A percentile compares a stretch with the other conserved stretches of the same genome.
These are phyloP conservation scores for Starmera pachycereana DNA, from an alignment of 805 yeast genomes.

Conservation along the genomic window DNA sequence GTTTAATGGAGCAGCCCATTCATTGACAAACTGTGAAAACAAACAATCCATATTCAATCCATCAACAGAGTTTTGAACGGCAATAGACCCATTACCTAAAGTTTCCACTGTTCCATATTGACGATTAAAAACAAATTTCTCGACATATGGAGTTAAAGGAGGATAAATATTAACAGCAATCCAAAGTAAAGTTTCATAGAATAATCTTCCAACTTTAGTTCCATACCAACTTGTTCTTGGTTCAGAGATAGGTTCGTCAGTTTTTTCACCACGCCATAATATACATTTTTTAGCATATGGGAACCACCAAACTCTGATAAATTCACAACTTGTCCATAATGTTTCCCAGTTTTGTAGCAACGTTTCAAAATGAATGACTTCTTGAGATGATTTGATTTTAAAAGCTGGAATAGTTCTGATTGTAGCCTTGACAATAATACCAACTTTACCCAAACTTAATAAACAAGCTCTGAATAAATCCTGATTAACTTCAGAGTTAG, in stretches of 20 bases:
- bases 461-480: conserved; percentile 74
- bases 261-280: conserved; percentile 82
- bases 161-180: conserved; percentile 66
- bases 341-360: conserved; percentile 63
- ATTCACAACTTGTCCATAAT: conserved; percentile 85
- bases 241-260: conserved; percentile 48
- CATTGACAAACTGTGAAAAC: conserved; percentile 88
- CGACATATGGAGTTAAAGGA: conserved; percentile 73
- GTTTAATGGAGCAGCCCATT: conserved; percentile 90
- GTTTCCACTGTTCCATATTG: conserved; percentile 76
- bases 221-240: conserved; percentile 84
- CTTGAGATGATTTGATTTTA: conserved; percentile 71
- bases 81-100: conserved; percentile 44
- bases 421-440: conserved; percentile 80
- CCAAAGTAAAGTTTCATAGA: conserved; percentile 76
- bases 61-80: conserved; percentile 72
- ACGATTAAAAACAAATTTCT: conserved; percentile 71
- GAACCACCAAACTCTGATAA: conserved; percentile 94
- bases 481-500: conserved; percentile 43
- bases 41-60: conserved; percentile 94
- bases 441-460: conserved; percentile 84
- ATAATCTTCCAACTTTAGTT: conserved; percentile 61
- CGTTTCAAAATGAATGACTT: conserved; percentile 69
- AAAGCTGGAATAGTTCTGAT: conserved; percentile 77
- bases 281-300: conserved; percentile 84